Percentiles rank a stretch among this genome's conserved stretches.
phyloP scores from a whole-genome alignment of 768 basidiomycete species.

The Psilocybe sp. region DNA sequence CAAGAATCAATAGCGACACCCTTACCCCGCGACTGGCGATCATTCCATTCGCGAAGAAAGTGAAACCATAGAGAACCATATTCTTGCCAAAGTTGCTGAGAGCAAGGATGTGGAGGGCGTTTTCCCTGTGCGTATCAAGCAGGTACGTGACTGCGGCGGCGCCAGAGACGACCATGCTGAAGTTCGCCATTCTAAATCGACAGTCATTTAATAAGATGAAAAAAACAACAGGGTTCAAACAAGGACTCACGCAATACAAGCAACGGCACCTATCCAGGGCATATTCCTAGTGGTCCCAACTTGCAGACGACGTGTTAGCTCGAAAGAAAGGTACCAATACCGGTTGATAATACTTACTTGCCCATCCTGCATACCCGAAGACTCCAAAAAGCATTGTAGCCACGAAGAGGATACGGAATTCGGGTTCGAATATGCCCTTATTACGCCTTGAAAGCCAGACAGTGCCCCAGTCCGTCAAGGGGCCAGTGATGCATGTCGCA shows the following conservation, averaged over 20 bases:
- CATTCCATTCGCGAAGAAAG: constrained; percentile 43
- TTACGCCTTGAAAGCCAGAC: constrained; percentile 42
- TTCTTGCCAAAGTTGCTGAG: constrained; percentile 43
- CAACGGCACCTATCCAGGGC: constrained; percentile 45
- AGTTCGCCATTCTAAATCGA: constrained; percentile 35
- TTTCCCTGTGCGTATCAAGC: constrained; percentile 40
- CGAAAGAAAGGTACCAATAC: not conserved
- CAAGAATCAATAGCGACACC: constrained; percentile 36
- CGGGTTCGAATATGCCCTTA: constrained; percentile 44
- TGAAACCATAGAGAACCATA: constrained; percentile 42
- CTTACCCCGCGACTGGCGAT: constrained; percentile 34
- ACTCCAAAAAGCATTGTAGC: constrained; percentile 39
- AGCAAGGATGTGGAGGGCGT: constrained; percentile 39
- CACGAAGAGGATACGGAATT: constrained; percentile 41
- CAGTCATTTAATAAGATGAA: not conserved
- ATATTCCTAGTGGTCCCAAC: constrained; percentile 37
- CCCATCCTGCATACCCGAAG: constrained; percentile 46
- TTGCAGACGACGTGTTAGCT: not conserved
- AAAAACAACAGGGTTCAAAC: not conserved
- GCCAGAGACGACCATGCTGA: constrained; percentile 40
- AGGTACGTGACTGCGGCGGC: constrained; percentile 42
- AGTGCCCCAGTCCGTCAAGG: constrained; percentile 39
- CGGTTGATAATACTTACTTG: constrained; percentile 18
- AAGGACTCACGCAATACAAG: constrained; percentile 28
- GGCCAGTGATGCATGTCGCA: constrained; percentile 33